Evolutionary conservation across 345 rosid species (phyloP), one percentile per base, ranked within the genome.

Genomic region (Aquilaria malaccensis): DNA sequence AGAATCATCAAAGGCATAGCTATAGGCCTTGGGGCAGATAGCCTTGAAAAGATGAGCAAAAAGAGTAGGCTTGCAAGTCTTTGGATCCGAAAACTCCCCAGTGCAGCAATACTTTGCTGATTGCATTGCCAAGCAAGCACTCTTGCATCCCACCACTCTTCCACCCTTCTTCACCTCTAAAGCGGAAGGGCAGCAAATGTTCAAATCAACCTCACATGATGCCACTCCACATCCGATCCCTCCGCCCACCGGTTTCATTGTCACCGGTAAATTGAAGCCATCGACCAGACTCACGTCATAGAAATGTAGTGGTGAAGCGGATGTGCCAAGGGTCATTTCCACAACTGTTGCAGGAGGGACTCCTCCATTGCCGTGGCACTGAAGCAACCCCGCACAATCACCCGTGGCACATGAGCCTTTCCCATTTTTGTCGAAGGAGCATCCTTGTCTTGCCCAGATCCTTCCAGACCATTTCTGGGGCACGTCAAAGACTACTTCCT

Each of bases 211-310:
- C 13, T 86, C 95, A 63, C 99, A 93, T 0, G 96, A 78, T 1
- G 99, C 97, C 4, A 81, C 77, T 14, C 95, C 97, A 12, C 99
- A 94, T 12, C 95, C 97, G 2, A 85, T 76, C 30, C 96, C 97
- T 0, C 96, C 96, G 2, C 93, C 98, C 0, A 89, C 86, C 0
- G 98, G 96, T 57, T 77, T 81, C 97, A 89, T 85, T 0, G 96
- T 81, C 30, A 93, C 96, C 0, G 96, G 98, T 22, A 93, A 63
- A 29, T 93, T 93, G 67, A 89, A 93, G 6, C 97, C 98, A 45
- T 93, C 98, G 1, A 93, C 98, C 13, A 93, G 72, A 52, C 97
- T 89, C 1, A 93, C 98, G 66, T 93, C 97, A n/a, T 93, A 93
- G 88, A 83, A 93, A 70, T 93, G 97, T 30, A 93, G 67, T 0